phyloP scores from a whole-genome alignment of 805 yeast species.

The Yarrowia sp. region DNA sequence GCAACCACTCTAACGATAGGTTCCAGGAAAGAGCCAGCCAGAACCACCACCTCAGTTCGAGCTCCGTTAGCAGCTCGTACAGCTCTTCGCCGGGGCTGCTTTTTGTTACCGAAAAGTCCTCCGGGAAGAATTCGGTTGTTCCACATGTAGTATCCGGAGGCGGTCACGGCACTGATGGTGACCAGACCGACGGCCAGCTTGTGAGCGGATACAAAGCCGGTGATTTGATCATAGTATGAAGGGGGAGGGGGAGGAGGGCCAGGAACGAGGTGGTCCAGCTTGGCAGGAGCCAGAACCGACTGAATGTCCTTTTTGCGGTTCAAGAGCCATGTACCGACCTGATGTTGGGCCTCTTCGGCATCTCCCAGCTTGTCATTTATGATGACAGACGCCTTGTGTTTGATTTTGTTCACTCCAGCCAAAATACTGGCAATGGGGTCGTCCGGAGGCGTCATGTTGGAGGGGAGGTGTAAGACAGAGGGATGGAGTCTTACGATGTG shows the following conservation, averaged over 20 bases:
- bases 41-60: slow-evolving; percentile 66
- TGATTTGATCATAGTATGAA: slow-evolving; percentile 26
- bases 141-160: slow-evolving; percentile 30
- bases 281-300: background rate
- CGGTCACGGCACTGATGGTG: slow-evolving; percentile 29
- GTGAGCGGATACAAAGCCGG: slow-evolving; percentile 34
- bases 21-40: slow-evolving; percentile 74
- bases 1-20: slow-evolving; percentile 68
- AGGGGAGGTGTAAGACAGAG: background rate
- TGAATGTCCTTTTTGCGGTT: slow-evolving; percentile 15
- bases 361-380: slow-evolving; percentile 11
- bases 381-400: slow-evolving; percentile 17
- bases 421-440: slow-evolving; percentile 22
- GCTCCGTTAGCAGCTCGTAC: slow-evolving; percentile 64
- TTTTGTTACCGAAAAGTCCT: slow-evolving; percentile 14
- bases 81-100: slow-evolving; percentile 49
- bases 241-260: slow-evolving; percentile 35
- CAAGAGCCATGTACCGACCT: slow-evolving; percentile 7
- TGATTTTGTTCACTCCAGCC: slow-evolving; percentile 20
- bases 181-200: slow-evolving; percentile 30
- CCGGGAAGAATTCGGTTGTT: slow-evolving; percentile 22
- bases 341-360: slow-evolving; percentile 13
- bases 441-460: slow-evolving; percentile 23
- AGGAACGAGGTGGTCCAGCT: background rate
- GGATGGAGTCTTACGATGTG: background rate